These are phyloP conservation scores for Gyromitra esculenta DNA, from an alignment of 2,329 filamentous ascomycete genomes.

Conservation along the genomic window DNA sequence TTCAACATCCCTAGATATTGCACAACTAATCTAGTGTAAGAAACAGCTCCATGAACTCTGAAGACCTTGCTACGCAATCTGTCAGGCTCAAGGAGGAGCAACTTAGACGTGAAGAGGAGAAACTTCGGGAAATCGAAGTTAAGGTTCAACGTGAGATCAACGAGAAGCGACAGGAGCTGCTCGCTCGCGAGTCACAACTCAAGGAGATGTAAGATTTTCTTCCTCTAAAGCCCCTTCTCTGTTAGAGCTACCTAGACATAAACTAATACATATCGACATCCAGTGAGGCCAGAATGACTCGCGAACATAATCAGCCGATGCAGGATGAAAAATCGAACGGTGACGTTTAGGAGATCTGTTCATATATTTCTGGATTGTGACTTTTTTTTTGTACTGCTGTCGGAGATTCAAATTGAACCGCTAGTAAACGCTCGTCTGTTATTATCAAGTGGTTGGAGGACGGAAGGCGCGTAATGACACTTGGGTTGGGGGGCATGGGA, in stretches of 20 bases:
- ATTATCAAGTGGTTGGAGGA: conserved; percentile 31
- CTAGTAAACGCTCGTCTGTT: conserved; percentile 34
- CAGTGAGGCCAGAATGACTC: conserved; percentile 58
- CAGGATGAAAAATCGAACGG: conserved; percentile 48
- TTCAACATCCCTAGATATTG: conserved; percentile 8
- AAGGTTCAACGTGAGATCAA: conserved; percentile 99
- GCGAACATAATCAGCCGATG: conserved; percentile 54
- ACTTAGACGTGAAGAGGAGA: conserved; percentile 98
- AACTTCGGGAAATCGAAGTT: conserved; percentile 98
- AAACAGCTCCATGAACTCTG: conserved; percentile 89
- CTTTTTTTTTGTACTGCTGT: conserved; percentile 38
- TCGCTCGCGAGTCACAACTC: conserved; percentile 97
- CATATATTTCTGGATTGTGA: conserved; percentile 29
- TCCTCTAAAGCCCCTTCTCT: neutral
- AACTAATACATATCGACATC: conserved; percentile 34
- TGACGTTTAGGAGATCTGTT: conserved; percentile 26
- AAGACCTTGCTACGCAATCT: conserved; percentile 94
- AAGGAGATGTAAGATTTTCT: conserved; percentile 75
- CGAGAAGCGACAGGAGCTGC: conserved; percentile 97
- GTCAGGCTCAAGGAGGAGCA: conserved; percentile 99
- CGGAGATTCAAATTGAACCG: conserved; percentile 33
- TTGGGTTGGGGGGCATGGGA: conserved; percentile 23
- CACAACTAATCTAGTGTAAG: conserved; percentile 35
- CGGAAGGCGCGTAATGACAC: conserved; percentile 34
- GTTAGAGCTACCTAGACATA: neutral